Base-by-base conservation (phyloP, 345 rosid species). In the Psidium guajava region DNA sequence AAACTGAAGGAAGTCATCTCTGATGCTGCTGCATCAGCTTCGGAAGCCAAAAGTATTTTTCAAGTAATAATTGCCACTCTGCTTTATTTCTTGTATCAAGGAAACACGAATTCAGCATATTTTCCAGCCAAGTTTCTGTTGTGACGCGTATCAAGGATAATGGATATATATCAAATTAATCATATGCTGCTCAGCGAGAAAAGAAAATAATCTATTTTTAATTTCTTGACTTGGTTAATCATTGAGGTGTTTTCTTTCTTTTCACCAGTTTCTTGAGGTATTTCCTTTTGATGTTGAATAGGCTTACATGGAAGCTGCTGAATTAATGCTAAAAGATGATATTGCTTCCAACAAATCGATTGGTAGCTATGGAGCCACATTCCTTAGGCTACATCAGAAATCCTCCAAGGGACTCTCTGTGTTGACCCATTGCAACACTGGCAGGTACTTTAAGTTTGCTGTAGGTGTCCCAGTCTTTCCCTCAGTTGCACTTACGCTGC, bases 371-470 rank as follows among this genome's bases (percentile, higher is more conserved):
- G 99, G 99, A 84, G 94, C 95, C 25, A 89, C 85, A 83, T 91
- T 93, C 83, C 81, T 97, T 86, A 90, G 87, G 87, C 86, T 90
- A 42, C 92, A 90, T 36, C 86, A 87, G 86, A 89, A 91, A 84
- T 88, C 89, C 85, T 86, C 90, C 11, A 85, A 87, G 21, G 90
- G 85, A 88, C 89, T 96, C 57, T 93, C 94, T 56, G 90, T 97
- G 87, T 87, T 97, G 86, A 97, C 99, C 73, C 99, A 96, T 91
- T 97, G 99, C 94, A 97, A 97, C 87, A 97, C 99, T 53, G 98
- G 98, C 87, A 97, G 98, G 98, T 96, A 83, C 77, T 42, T 77
- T 85, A 54, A 22, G 9, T 52, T 73, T 20, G 50, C 11, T 36
- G 25, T 44, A 52, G 44, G 54, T 87, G 69, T 11, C 77, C 56